Conservation (phyloP, 495 filamentous ascomycete species). For the Hyaloscypha hepaticicola region DNA sequence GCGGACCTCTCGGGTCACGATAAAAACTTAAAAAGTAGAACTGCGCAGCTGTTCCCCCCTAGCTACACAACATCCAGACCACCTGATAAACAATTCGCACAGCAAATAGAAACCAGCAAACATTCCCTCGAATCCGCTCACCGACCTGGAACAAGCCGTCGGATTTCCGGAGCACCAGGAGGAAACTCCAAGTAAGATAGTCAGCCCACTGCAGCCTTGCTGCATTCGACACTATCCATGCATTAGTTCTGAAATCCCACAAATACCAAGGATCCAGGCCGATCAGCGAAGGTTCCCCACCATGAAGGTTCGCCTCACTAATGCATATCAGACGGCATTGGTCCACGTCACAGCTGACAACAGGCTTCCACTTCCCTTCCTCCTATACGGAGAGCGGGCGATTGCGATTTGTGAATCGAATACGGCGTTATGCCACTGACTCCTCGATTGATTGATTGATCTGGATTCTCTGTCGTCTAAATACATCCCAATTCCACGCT, state of each 20-base stretch:
- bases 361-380: neutral
- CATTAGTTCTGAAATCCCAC: neutral
- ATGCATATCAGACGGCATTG: too few relatives aligned
- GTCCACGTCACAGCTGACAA: too few relatives aligned
- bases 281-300: neutral
- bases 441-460: neutral
- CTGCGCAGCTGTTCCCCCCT: too few relatives aligned
- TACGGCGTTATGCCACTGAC: slow-evolving; percentile 14
- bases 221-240: neutral
- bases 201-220: neutral
- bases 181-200: neutral
- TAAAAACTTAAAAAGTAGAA: too few relatives aligned
- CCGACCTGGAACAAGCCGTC: neutral
- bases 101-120: neutral
- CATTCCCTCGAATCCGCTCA: neutral
- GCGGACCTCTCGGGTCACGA: too few relatives aligned
- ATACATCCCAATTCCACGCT: slow-evolving; percentile 9
- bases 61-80: neutral
- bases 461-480: slow-evolving; percentile 14
- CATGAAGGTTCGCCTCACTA: neutral
- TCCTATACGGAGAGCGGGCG: too few relatives aligned
- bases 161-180: neutral
- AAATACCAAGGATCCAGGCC: neutral
- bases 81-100: neutral
- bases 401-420: slow-evolving; percentile 3